These are phyloP conservation scores for Hibiscus syriacus DNA, from an alignment of 345 rosid genomes.

Conservation along the genomic window DNA sequence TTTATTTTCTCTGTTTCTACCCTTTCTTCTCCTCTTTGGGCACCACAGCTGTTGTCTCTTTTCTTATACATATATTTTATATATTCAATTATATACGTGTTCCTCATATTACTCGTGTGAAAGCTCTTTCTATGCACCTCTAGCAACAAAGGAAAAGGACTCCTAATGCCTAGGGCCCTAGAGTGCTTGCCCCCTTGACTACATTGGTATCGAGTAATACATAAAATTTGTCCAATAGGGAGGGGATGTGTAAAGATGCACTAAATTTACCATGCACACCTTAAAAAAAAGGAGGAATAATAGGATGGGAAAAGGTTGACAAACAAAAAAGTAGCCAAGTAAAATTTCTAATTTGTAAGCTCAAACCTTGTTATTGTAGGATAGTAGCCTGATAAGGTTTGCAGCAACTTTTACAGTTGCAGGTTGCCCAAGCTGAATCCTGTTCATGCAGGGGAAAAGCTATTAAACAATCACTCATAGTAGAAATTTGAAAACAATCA, in stretches of 20 bases:
- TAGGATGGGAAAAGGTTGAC: not conserved
- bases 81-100: not conserved
- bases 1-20: not conserved
- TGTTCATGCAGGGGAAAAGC: constrained; percentile 19
- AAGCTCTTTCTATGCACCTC: not conserved
- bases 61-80: not conserved
- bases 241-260: not conserved
- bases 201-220: not conserved
- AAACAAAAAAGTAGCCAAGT: not conserved
- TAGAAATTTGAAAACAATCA: not conserved
- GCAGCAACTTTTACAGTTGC: constrained; percentile 98
- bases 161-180: not conserved
- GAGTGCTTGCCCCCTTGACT: not conserved
- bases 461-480: not conserved
- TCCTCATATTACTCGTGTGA: not conserved
- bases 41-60: not conserved
- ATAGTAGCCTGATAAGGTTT: constrained; percentile 68
- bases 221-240: not conserved
- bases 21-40: not conserved
- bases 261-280: not conserved
- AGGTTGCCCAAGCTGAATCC: constrained; percentile 91
- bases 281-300: not conserved
- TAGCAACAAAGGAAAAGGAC: not conserved
- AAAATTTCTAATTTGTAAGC: not conserved
- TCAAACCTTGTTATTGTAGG: constrained; percentile 83